Evolutionary conservation across 2,329 filamentous ascomycete genomes (phyloP).

Genomic region (Colletotrichum sp.): DNA sequence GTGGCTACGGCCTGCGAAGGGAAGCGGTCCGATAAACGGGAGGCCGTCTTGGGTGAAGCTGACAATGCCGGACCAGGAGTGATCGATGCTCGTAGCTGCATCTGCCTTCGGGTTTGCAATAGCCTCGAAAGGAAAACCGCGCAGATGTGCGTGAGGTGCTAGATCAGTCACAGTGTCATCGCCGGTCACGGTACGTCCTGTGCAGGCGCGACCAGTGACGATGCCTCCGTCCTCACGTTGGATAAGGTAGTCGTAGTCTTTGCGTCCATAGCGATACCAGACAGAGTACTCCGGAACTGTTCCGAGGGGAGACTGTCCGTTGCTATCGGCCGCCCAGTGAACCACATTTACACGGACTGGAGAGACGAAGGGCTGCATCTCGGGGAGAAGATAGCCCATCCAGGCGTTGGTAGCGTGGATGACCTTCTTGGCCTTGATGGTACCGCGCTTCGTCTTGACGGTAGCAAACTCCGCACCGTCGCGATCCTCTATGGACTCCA

Average conservation of each 20-base stretch:
- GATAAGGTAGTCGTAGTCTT: conserved; percentile 31
- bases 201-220: conserved; percentile 24
- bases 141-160: not conserved
- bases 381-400: conserved; percentile 26
- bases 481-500: not conserved
- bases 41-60: not conserved
- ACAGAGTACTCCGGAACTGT: conserved; percentile 14
- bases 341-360: conserved; percentile 17
- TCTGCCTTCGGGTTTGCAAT: not conserved
- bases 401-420: conserved; percentile 32
- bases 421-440: conserved; percentile 23
- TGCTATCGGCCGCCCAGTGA: not conserved
- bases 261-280: conserved; percentile 23
- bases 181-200: conserved; percentile 17
- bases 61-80: not conserved
- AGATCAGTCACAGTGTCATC: conserved; percentile 13
- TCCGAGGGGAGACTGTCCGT: not conserved
- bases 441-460: conserved; percentile 16
- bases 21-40: not conserved
- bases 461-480: not conserved
- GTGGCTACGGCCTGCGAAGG: not conserved
- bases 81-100: accelerated
- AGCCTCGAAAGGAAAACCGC: not conserved
- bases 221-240: conserved; percentile 21
- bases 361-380: conserved; percentile 24